A percentile compares a stretch with the other conserved stretches of the same genome.
Evolutionary conservation across 495 filamentous ascomycete species (phyloP).

Genomic region (Talaromyces liani): DNA sequence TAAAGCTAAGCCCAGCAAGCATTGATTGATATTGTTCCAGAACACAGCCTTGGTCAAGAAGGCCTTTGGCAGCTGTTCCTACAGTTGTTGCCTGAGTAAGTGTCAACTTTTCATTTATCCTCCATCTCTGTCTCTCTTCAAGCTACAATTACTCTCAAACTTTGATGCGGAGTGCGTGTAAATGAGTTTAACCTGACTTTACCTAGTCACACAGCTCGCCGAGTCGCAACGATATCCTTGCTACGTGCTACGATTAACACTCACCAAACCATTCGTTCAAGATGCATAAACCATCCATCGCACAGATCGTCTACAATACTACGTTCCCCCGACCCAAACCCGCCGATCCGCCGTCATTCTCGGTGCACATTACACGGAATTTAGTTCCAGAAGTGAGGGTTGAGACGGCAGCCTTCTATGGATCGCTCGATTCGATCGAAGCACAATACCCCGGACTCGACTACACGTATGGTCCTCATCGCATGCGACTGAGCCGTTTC

Average conservation of each 20-base stretch:
- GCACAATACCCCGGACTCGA: slow-evolving; percentile 88
- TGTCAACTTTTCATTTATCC: background rate
- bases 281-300: slow-evolving; percentile 56
- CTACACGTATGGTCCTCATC: slow-evolving; percentile 73
- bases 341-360: slow-evolving; percentile 49
- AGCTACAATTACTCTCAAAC: background rate
- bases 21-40: background rate
- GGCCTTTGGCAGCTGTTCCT: background rate
- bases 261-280: slow-evolving; percentile 6
- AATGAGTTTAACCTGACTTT: background rate
- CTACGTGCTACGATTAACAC: background rate
- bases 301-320: slow-evolving; percentile 47
- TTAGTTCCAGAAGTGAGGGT: slow-evolving; percentile 85
- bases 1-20: background rate
- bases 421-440: slow-evolving; percentile 74
- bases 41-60: background rate
- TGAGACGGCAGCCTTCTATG: slow-evolving; percentile 81
- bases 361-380: slow-evolving; percentile 52
- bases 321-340: slow-evolving; percentile 51
- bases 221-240: background rate
- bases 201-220: background rate
- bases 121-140: background rate
- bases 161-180: background rate
- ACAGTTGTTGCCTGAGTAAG: background rate
- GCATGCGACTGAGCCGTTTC: slow-evolving; percentile 75